Base-by-base conservation (phyloP, 352 stramenopile species). In the Globisporangium iwayamae region DNA sequence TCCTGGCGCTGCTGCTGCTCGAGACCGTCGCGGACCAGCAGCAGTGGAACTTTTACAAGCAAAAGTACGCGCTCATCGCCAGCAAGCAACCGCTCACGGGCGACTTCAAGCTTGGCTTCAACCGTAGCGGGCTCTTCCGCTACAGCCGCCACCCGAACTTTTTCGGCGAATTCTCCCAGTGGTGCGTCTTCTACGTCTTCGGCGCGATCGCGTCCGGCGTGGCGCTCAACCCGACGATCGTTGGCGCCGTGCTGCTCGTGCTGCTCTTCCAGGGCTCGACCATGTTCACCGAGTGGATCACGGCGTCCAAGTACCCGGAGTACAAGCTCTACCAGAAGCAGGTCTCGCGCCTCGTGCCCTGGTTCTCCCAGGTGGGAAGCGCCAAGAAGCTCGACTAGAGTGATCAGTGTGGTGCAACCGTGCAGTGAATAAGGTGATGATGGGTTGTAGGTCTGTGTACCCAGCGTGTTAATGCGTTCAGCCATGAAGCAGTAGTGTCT, bases 141-240 rank as follows among this genome's bases (percentile, higher is more conserved):
- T 96, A 96, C 70, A 92, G 93, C 46, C 89, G 92, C 46, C 96
- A 98, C 71, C 91, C 93, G n/a, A 97, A 97, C 62, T 98, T 98
- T 74, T 94, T 96, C 41, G 85, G 76, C 9, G 93, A 98, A 67
- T 91, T 97, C 68, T 73, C 63, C 13, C 71, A 97, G 50, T 98
- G 93, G 93, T 96, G 94, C 65, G 81, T 79, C 4, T 97, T 94
- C 68, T 97, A 96, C 67, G 63, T 96, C 7, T 98, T 98, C 70
- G 89, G 83, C 39, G 69, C 96, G n/a, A 72, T 83, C 51, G 71
- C 83, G 4, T 78, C 72, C 2, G 72, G 78, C 16, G 64, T 66
- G 4, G 46, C 56, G 36, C 60, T 82, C 51, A 97, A 98, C 72
- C 88, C 81, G 78, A 91, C 87, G 22, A 66, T 74, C 36, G 41